Evolutionary conservation across 805 yeast genomes (phyloP).

Genomic region (Schwanniomyces vanrijiae): DNA sequence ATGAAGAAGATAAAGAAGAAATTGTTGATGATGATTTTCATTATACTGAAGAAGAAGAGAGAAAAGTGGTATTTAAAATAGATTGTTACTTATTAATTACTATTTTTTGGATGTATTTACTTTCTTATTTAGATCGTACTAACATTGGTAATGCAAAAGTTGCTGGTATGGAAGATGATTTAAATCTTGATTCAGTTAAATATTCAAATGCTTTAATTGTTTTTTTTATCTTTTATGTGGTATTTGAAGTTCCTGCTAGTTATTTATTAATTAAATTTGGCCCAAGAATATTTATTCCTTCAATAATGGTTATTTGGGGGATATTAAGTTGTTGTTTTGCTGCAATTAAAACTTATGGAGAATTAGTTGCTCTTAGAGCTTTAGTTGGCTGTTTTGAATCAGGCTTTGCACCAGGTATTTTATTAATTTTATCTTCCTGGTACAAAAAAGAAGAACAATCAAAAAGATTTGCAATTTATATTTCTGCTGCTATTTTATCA

Average conservation of each 20-base stretch:
- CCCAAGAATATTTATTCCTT: slow-evolving; percentile 24
- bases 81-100: background rate
- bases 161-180: slow-evolving; percentile 48
- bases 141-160: slow-evolving; percentile 60
- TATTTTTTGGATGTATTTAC: slow-evolving; percentile 34
- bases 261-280: slow-evolving; percentile 37
- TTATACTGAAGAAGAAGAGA: background rate
- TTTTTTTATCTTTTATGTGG: slow-evolving; percentile 47
- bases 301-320: slow-evolving; percentile 38
- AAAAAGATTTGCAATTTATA: slow-evolving; percentile 32
- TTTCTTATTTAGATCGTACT: slow-evolving; percentile 52
- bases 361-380: slow-evolving; percentile 47
- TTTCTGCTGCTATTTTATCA: slow-evolving; percentile 53
- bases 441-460: slow-evolving; percentile 16
- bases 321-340: slow-evolving; percentile 23
- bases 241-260: slow-evolving; percentile 36
- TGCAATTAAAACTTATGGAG: slow-evolving; percentile 41
- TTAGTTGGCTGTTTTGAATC: slow-evolving; percentile 54
- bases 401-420: slow-evolving; percentile 50
- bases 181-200: slow-evolving; percentile 37
- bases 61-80: slow-evolving; percentile 2
- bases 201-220: slow-evolving; percentile 46
- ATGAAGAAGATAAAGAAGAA: background rate
- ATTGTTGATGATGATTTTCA: background rate
- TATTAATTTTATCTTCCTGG: slow-evolving; percentile 26